Evolutionary conservation across 163 green algal species (phyloP).

Genomic region (Scenedesmus sp.): DNA sequence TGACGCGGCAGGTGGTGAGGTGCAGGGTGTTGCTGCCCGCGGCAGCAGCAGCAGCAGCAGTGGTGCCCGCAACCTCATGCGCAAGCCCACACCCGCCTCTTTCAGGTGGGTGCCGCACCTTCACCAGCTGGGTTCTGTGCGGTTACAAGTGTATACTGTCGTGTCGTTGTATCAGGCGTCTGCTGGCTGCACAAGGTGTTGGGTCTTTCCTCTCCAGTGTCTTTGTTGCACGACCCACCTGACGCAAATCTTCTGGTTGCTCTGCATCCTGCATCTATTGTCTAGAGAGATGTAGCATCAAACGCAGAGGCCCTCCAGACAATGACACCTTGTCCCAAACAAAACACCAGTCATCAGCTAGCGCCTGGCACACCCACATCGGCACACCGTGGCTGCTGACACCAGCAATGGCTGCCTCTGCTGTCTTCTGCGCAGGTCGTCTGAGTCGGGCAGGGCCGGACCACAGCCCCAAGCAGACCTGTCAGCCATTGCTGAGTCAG

Average conservation of each 20-base stretch:
- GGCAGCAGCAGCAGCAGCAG: conserved; percentile 15
- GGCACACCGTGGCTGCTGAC: too few relatives aligned
- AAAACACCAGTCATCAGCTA: too few relatives aligned
- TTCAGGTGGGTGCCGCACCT: background rate
- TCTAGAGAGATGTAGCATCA: too few relatives aligned
- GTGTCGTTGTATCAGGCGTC: background rate
- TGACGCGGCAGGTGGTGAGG: background rate
- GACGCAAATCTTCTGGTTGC: too few relatives aligned
- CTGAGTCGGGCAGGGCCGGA: background rate
- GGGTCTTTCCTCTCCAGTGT: too few relatives aligned
- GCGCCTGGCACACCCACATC: too few relatives aligned
- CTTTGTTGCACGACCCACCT: too few relatives aligned
- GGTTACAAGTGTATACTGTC: background rate
- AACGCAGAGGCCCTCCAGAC: too few relatives aligned
- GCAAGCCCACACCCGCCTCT: background rate
- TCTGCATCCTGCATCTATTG: too few relatives aligned
- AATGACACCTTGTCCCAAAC: too few relatives aligned
- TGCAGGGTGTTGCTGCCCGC: background rate
- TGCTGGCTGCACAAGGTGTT: too few relatives aligned
- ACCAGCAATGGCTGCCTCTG: background rate
- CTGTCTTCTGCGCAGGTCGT: background rate
- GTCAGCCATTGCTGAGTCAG: background rate
- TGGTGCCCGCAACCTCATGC: background rate
- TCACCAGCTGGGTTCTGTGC: background rate
- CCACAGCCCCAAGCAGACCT: background rate